These are phyloP conservation scores for Fomes fomentarius DNA, from an alignment of 1,284 basidiomycete genomes.

Conservation along the genomic window DNA sequence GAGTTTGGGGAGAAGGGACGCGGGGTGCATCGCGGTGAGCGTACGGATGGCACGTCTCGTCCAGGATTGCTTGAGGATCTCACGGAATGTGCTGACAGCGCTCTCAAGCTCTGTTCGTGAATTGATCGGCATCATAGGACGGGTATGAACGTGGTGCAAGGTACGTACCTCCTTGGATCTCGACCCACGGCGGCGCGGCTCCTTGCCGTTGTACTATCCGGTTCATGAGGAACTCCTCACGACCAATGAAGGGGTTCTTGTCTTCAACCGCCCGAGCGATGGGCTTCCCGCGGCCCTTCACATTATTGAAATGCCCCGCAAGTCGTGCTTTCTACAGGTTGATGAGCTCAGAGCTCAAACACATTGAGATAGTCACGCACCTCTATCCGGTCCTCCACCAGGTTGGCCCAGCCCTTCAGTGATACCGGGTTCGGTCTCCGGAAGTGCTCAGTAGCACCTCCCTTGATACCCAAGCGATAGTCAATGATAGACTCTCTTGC, in stretches of 20 bases:
- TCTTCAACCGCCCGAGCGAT: constrained; percentile 64
- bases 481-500: constrained; percentile 79
- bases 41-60: constrained; percentile 65
- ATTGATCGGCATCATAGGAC: not conserved
- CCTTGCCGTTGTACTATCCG: constrained; percentile 86
- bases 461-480: constrained; percentile 63
- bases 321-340: constrained; percentile 58
- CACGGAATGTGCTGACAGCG: constrained; percentile 65
- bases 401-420: constrained; percentile 73
- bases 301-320: constrained; percentile 73
- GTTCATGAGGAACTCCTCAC: constrained; percentile 88
- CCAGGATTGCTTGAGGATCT: constrained; percentile 67
- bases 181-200: constrained; percentile 90
- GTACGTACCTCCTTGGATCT: constrained; percentile 73
- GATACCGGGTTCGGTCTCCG: constrained; percentile 56
- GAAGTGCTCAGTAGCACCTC: constrained; percentile 36
- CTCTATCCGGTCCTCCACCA: constrained; percentile 84
- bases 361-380: constrained; percentile 38
- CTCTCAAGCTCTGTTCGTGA: constrained; percentile 51
- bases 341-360: not conserved
- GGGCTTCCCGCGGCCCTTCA: constrained; percentile 79
- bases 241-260: constrained; percentile 78
- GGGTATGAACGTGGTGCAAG: not conserved
- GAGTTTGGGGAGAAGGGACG: constrained; percentile 45
- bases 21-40: constrained; percentile 52